Percentiles rank a stretch among this genome's conserved stretches.
phyloP scores from a whole-genome alignment of 192 early-diverging fungal species.

The Mortierella antarctica region DNA sequence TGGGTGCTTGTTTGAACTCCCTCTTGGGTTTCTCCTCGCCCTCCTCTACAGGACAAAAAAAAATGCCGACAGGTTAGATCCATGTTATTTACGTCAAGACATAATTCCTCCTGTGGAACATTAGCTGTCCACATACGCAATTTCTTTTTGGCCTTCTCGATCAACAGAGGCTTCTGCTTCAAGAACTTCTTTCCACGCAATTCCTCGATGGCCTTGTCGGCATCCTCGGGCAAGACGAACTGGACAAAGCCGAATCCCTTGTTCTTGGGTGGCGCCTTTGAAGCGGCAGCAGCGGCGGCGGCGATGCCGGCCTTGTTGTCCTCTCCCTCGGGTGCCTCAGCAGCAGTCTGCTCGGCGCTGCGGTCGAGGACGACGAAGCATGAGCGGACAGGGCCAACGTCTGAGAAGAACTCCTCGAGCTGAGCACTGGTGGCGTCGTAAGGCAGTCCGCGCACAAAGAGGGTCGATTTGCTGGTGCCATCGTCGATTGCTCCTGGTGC shows the following conservation, averaged over 20 bases:
- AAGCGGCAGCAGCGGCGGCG: slow-evolving; percentile 9
- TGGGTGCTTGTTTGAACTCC: slow-evolving; percentile 25
- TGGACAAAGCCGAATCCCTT: slow-evolving; percentile 95
- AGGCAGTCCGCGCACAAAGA: slow-evolving; percentile 92
- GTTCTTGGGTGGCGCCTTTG: slow-evolving; percentile 60
- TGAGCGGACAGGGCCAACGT: slow-evolving; percentile 87
- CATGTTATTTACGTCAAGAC: background rate
- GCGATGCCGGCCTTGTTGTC: slow-evolving; percentile 26
- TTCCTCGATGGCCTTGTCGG: slow-evolving; percentile 79
- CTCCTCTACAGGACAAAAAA: slow-evolving; percentile 14
- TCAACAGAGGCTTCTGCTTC: slow-evolving; percentile 72
- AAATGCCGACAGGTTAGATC: background rate
- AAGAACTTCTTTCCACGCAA: slow-evolving; percentile 81
- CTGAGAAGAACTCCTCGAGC: slow-evolving; percentile 90
- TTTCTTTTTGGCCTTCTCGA: slow-evolving; percentile 82
- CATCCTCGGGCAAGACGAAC: slow-evolving; percentile 84
- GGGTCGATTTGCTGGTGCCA: slow-evolving; percentile 62
- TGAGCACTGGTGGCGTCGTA: slow-evolving; percentile 82
- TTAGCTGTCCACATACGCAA: slow-evolving; percentile 18
- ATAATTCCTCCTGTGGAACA: background rate
- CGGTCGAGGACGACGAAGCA: slow-evolving; percentile 87
- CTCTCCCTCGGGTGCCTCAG: slow-evolving; percentile 10
- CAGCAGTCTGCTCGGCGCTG: slow-evolving; percentile 31
- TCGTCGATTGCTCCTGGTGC: slow-evolving; percentile 18
- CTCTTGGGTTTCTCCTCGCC: slow-evolving; percentile 35